These are phyloP conservation scores for Vanrija sp. DNA, from an alignment of 1,284 basidiomycete species.

Conservation along the genomic window DNA sequence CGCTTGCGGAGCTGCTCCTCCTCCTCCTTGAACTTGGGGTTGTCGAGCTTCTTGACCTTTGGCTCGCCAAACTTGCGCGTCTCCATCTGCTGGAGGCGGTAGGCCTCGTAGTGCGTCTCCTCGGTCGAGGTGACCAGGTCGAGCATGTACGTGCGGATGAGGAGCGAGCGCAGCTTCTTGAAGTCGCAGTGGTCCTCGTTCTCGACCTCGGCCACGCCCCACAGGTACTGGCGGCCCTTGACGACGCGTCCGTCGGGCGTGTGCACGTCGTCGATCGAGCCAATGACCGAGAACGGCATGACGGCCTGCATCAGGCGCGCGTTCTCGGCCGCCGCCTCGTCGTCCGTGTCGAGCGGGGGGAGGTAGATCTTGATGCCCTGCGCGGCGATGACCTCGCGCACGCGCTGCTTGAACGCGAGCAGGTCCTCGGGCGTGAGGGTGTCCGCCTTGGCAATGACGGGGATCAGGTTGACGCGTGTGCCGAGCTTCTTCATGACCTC, in stretches of 20 bases:
- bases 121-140: slow-evolving; percentile 95
- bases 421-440: slow-evolving; percentile 93
- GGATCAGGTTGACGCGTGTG: slow-evolving; percentile 92
- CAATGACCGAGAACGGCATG: slow-evolving; percentile 98
- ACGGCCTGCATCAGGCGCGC: slow-evolving; percentile 78
- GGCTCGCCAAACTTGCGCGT: slow-evolving; percentile 98
- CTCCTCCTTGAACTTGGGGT: slow-evolving; percentile 99
- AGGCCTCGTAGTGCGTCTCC: slow-evolving; percentile 96
- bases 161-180: slow-evolving; percentile 90
- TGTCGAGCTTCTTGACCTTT: slow-evolving; percentile 98
- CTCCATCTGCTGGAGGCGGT: slow-evolving; percentile 99
- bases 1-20: slow-evolving; percentile 93
- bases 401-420: slow-evolving; percentile 85
- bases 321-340: slow-evolving; percentile 82
- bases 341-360: slow-evolving; percentile 87
- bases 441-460: slow-evolving; percentile 96
- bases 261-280: slow-evolving; percentile 89
- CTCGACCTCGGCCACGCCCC: slow-evolving; percentile 95
- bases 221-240: slow-evolving; percentile 98
- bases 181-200: slow-evolving; percentile 77
- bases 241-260: slow-evolving; percentile 87
- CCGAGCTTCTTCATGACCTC: slow-evolving; percentile 99
- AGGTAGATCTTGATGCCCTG: slow-evolving; percentile 94
- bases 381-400: slow-evolving; percentile 82
- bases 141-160: slow-evolving; percentile 98